phyloP scores from a whole-genome alignment of 805 yeast species.

The Candida railenensis region DNA sequence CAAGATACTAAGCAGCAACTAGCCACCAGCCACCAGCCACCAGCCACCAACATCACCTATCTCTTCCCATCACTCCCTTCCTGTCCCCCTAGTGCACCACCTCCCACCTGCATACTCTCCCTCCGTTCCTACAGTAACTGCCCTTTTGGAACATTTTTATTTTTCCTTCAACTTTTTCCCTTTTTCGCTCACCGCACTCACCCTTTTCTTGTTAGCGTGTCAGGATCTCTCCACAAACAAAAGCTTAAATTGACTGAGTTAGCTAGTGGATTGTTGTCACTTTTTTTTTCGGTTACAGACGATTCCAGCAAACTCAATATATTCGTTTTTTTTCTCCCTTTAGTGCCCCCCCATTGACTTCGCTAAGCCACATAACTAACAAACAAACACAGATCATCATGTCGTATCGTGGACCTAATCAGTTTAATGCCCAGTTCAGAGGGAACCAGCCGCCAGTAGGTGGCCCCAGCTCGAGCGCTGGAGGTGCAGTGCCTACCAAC shows the following conservation, averaged over 20 bases:
- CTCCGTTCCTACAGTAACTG: neutral
- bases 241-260: neutral
- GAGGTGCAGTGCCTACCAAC: conserved; percentile 18
- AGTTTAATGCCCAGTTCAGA: conserved; percentile 39
- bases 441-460: conserved; percentile 9
- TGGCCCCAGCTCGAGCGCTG: conserved; percentile 5
- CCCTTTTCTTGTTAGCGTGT: conserved; percentile 1
- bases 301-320: too few species aligned
- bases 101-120: neutral
- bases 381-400: conserved; percentile 12
- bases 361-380: neutral
- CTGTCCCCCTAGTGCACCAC: neutral
- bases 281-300: neutral
- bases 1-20: neutral
- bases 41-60: too few species aligned
- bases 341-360: neutral
- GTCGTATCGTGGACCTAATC: conserved; percentile 47
- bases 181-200: neutral
- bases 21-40: too few species aligned
- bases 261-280: neutral
- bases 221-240: conserved; percentile 1
- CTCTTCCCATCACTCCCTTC: too few species aligned
- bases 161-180: neutral
- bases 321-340: neutral
- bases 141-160: conserved; percentile 1